phyloP scores from a whole-genome alignment of 148 eudicot genomes.

The Rhododendron simsii region DNA sequence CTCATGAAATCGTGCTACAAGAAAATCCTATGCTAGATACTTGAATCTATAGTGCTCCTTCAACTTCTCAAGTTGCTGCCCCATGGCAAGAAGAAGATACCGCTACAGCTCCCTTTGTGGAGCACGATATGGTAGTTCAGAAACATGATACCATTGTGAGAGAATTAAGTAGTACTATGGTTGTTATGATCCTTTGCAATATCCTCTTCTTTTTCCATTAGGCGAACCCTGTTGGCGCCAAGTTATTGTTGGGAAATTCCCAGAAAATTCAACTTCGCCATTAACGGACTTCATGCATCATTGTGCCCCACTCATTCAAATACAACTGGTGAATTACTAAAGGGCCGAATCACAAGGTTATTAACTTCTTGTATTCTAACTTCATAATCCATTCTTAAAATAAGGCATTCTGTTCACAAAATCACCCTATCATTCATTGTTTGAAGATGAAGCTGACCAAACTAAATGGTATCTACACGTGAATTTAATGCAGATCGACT shows the following conservation, averaged over 20 bases:
- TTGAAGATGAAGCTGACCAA: neutral
- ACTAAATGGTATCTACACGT: neutral
- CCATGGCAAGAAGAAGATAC: neutral
- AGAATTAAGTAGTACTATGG: neutral
- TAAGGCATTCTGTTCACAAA: neutral
- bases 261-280: neutral
- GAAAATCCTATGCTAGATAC: neutral
- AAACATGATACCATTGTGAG: neutral
- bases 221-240: neutral
- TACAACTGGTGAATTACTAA: neutral
- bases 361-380: neutral
- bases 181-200: neutral
- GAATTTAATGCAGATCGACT: neutral
- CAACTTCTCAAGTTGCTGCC: neutral
- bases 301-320: neutral
- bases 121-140: neutral
- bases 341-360: neutral
- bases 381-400: too few species aligned
- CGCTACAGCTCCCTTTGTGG: too few species aligned
- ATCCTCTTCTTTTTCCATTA: neutral
- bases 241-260: neutral
- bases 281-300: neutral
- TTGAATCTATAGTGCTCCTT: neutral
- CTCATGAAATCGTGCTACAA: neutral
- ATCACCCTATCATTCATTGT: neutral